A percentile compares a stretch with the other conserved stretches of the same genome.
phyloP scores from a whole-genome alignment of 108 stramenopile species.

The Aurantiochytrium sp. region DNA sequence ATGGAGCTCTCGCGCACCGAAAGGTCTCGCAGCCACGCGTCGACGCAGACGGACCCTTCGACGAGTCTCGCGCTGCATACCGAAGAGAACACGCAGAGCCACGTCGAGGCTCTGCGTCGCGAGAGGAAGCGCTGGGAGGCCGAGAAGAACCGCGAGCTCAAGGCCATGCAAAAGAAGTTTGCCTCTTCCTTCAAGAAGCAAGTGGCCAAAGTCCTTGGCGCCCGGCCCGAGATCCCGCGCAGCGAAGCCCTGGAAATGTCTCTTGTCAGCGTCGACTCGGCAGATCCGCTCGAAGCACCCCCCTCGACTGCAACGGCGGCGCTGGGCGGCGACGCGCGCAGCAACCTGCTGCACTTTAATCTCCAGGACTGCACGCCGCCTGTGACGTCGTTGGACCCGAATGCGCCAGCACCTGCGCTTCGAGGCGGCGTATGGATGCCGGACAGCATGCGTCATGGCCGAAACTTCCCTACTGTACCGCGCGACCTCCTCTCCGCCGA shows the following conservation, averaged over 20 bases:
- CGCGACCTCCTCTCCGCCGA: background rate
- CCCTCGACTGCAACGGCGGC: no score
- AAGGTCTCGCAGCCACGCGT: background rate
- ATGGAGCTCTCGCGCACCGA: background rate
- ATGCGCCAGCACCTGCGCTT: background rate
- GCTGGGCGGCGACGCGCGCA: background rate
- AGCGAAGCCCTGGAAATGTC: background rate
- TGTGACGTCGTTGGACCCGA: background rate
- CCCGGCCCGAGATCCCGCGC: background rate
- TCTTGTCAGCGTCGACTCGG: background rate
- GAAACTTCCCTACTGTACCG: background rate
- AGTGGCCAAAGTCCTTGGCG: background rate
- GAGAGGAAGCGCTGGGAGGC: background rate
- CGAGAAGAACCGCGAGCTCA: background rate
- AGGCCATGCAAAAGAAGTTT: background rate
- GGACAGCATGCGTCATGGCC: background rate
- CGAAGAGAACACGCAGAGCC: background rate
- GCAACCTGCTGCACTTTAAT: background rate
- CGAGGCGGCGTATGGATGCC: background rate
- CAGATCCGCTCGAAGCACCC: background rate
- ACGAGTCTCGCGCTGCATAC: background rate
- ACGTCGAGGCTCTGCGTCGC: background rate
- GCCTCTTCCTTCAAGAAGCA: background rate
- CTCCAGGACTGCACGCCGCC: background rate
- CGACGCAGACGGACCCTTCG: background rate